A percentile compares a stretch with the other conserved stretches of the same genome.
Conservation (phyloP, 2,329 filamentous ascomycete species). For the Hypomyces rosellus region DNA sequence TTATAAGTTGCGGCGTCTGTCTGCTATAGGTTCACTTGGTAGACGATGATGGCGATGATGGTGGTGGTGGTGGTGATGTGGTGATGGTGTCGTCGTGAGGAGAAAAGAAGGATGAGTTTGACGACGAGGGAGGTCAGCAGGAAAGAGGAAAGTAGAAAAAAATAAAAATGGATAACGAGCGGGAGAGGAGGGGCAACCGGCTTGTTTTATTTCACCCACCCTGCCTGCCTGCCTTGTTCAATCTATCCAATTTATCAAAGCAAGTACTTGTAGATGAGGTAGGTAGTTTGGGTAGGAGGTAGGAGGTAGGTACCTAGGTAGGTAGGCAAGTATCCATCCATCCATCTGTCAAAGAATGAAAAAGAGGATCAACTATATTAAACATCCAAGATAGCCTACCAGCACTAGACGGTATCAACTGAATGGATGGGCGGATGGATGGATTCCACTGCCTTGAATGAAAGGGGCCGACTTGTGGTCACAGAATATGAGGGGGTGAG, state of each 20-base stretch:
- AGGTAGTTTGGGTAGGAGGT: not conserved
- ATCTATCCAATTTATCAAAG: not conserved
- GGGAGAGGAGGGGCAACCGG: no score
- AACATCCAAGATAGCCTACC: no score
- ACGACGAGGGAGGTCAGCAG: not conserved
- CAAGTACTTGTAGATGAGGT: not conserved
- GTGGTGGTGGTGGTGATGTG: no score
- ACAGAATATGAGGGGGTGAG: conserved; percentile 4
- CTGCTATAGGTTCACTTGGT: no score
- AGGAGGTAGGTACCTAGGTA: not conserved
- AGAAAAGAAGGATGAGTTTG: not conserved
- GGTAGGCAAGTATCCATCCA: not conserved
- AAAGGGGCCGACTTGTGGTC: conserved; percentile 11
- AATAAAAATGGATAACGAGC: not conserved
- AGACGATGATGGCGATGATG: no score
- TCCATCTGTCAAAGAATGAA: not conserved
- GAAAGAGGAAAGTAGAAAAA: not conserved
- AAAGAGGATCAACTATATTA: no score
- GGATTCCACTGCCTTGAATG: conserved; percentile 4
- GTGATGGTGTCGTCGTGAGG: not conserved
- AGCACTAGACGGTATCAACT: no score
- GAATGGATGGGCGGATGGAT: not conserved
- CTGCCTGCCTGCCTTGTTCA: not conserved
- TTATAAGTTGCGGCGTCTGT: no score
- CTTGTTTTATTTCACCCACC: no score